phyloP scores from a whole-genome alignment of 2,329 filamentous ascomycete species.

The Pseudopyricularia cyperi region DNA sequence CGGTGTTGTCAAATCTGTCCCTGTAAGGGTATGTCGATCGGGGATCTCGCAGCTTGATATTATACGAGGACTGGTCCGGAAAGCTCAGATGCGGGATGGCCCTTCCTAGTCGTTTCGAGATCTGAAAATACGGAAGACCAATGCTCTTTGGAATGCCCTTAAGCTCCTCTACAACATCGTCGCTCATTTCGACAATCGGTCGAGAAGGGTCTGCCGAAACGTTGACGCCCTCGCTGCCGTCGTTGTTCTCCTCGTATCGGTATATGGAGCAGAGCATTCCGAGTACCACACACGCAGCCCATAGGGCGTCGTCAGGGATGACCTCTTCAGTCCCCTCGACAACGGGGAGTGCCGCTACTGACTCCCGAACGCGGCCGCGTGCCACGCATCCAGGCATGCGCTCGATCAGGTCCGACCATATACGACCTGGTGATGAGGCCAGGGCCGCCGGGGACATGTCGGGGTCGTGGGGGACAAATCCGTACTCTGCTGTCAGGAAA shows the following conservation, averaged over 20 bases:
- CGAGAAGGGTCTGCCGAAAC: constrained; percentile 17
- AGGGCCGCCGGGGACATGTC: constrained; percentile 32
- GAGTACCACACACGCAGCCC: constrained; percentile 37
- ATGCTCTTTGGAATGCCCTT: constrained; percentile 34
- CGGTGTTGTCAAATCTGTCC: constrained; percentile 37
- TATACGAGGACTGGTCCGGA: constrained; percentile 39
- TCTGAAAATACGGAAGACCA: constrained; percentile 34
- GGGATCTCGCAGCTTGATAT: constrained; percentile 33
- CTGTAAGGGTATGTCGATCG: constrained; percentile 36
- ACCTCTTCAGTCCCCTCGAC: constrained; percentile 34
- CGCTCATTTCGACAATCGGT: constrained; percentile 29
- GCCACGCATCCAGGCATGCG: constrained; percentile 38
- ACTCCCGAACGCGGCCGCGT: constrained; percentile 34
- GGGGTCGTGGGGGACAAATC: constrained; percentile 36
- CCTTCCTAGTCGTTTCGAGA: constrained; percentile 37
- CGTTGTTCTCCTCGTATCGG: constrained; percentile 36
- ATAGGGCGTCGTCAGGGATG: constrained; percentile 37
- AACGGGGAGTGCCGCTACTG: constrained; percentile 31
- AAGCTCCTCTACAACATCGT: constrained; percentile 35
- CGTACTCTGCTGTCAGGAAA: constrained; percentile 35
- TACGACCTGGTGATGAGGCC: constrained; percentile 32
- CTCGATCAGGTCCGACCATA: constrained; percentile 41
- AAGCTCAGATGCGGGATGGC: constrained; percentile 38
- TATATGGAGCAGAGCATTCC: constrained; percentile 42
- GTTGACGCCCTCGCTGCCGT: constrained; percentile 35